These are phyloP conservation scores for Bjerkandera adusta DNA, from an alignment of 1,284 basidiomycete species.

Conservation along the genomic window DNA sequence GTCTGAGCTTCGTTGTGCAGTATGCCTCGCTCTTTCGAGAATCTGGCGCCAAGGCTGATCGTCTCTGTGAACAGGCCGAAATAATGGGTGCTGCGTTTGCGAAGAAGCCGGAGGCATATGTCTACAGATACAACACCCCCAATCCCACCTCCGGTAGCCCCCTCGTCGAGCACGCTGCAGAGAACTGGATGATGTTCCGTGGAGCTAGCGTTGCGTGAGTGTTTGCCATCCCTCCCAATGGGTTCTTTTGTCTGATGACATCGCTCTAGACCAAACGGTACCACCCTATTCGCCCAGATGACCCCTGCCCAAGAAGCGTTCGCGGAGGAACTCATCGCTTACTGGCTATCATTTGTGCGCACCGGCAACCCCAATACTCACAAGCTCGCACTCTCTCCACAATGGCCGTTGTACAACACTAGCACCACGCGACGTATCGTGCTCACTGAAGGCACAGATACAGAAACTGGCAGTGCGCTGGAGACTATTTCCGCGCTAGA, in stretches of 20 bases:
- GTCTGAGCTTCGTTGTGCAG: constrained; percentile 47
- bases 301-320: constrained; percentile 44
- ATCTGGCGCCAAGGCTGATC: neutral
- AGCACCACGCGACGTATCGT: constrained; percentile 37
- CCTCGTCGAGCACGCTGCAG: constrained; percentile 47
- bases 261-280: constrained; percentile 43
- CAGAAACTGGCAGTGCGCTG: constrained; percentile 39
- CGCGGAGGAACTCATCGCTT: constrained; percentile 53
- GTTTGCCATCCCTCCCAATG: neutral
- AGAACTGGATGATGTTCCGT: constrained; percentile 65
- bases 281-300: constrained; percentile 38
- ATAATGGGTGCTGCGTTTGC: constrained; percentile 44
- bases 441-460: constrained; percentile 39
- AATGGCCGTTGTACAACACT: constrained; percentile 37
- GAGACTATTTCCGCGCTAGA: constrained; percentile 42
- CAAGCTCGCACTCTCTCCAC: constrained; percentile 46
- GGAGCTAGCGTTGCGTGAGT: constrained; percentile 56
- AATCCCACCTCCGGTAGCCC: constrained; percentile 39
- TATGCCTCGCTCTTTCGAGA: constrained; percentile 25
- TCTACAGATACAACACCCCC: constrained; percentile 56
- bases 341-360: constrained; percentile 61
- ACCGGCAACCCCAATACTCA: constrained; percentile 47
- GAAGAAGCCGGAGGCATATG: constrained; percentile 35
- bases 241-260: neutral
- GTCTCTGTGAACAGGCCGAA: constrained; percentile 18